Evolutionary conservation across 305 asterid species (phyloP), one percentile per base, ranked within the genome.

Genomic region (Fraxinus sp.): DNA sequence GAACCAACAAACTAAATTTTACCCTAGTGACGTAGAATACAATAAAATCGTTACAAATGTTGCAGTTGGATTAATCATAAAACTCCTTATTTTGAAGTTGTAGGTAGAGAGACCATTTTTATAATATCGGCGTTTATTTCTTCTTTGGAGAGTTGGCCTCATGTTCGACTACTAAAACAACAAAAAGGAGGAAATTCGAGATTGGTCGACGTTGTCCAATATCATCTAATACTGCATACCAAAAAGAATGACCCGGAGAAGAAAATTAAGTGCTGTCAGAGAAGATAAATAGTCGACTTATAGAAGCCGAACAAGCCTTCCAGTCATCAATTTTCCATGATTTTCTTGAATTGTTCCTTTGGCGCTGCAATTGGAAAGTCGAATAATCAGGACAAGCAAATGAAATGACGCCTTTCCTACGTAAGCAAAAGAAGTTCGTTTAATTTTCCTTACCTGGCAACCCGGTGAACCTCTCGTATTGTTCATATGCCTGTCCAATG

Each of bases 401-500:
- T 41, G 52, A 41, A 41, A 41, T 41, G 52, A 10, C 16, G 52
- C 52, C 52, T 41, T 41, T 10, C 14, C 52, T 41, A 41, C 16
- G 52, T 41, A 41, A 10, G 16, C 52, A 41, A 41, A 41, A 10
- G 49, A 9, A 39, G 66, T 18, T 57, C 9, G 11, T 57, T 57
- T 57, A 5, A 7, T 16, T 57, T 57, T 52, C 64, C 24, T 62
- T 84, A 96, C 98, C 99, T 85, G 97, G 97, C 86, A 96, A 87
- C 22, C 97, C 98, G 7, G 98, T 96, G 83, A 94, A 96, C 87
- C 90, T 89, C 84, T 96, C 98, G 32, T 94, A 96, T 85, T 94
- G 98, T 81, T 92, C 97, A 81, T 93, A 94, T 7, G 98, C 99
- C 88, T 94, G 98, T 22, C 98, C 97, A 5, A 93, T 85, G 83